Percentiles rank a stretch among this genome's conserved stretches.
These are phyloP conservation scores for Alternaria gansuensis DNA, from an alignment of 2,329 filamentous ascomycete species.

Conservation along the genomic window DNA sequence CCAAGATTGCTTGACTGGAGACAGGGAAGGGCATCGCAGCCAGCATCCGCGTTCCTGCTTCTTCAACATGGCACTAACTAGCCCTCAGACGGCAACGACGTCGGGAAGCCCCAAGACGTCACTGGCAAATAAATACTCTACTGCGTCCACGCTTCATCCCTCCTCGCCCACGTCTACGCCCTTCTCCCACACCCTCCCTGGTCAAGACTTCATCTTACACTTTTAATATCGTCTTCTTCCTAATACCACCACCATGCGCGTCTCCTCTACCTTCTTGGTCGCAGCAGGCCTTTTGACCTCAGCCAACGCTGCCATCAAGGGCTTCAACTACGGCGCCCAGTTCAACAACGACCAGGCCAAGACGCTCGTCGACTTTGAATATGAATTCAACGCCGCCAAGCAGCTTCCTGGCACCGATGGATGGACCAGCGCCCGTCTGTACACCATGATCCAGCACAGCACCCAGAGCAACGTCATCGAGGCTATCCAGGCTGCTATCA, in stretches of 20 bases:
- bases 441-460: constrained; percentile 76
- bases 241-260: constrained; percentile 43
- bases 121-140: constrained; percentile 30
- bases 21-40: constrained; percentile 8
- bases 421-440: constrained; percentile 72
- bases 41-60: constrained; percentile 18
- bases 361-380: constrained; percentile 71
- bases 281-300: constrained; percentile 53
- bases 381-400: constrained; percentile 72
- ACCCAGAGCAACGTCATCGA: constrained; percentile 71
- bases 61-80: constrained; percentile 24
- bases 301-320: constrained; percentile 54
- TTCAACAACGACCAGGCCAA: constrained; percentile 69
- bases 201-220: constrained; percentile 7
- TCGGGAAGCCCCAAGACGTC: constrained; percentile 27
- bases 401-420: constrained; percentile 69
- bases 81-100: constrained; percentile 17
- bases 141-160: constrained; percentile 12
- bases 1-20: constrained; percentile 1
- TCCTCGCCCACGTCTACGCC: constrained; percentile 15
- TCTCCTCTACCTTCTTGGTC: constrained; percentile 48
- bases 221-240: constrained; percentile 19
- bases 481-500: constrained; percentile 82
- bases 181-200: background rate
- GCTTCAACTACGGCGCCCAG: constrained; percentile 77